A percentile compares a stretch with the other conserved stretches of the same genome.
These are phyloP conservation scores for Trypanosoma platydactyli DNA, from an alignment of 208 protist genomes.

Conservation along the genomic window DNA sequence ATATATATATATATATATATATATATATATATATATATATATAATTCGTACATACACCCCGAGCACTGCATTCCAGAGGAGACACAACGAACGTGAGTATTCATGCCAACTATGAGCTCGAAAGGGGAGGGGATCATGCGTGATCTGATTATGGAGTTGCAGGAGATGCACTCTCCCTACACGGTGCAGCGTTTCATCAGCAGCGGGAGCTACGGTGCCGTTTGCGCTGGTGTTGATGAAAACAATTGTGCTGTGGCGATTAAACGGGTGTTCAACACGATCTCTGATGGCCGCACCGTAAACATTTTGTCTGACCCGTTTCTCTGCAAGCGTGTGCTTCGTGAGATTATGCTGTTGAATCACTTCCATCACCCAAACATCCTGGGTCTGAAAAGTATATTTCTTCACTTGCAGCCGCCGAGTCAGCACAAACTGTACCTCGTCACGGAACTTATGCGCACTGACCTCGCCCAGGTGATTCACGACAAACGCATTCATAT, in stretches of 20 bases:
- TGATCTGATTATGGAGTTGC: slow-evolving; percentile 76
- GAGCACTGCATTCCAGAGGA: no score
- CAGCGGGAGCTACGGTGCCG: slow-evolving; percentile 88
- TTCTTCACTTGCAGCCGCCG: slow-evolving; percentile 83
- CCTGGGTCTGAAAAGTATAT: slow-evolving; percentile 93
- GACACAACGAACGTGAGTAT: neutral
- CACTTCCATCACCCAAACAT: slow-evolving; percentile 97
- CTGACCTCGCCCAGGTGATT: slow-evolving; percentile 93
- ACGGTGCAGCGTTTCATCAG: slow-evolving; percentile 81
- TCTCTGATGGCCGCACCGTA: slow-evolving; percentile 76
- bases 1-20: no score
- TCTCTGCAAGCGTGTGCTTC: slow-evolving; percentile 90
- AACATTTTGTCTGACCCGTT: slow-evolving; percentile 88
- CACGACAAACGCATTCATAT: slow-evolving; percentile 94
- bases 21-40: no score
- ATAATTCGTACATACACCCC: no score
- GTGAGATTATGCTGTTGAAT: slow-evolving; percentile 94
- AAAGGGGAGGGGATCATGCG: slow-evolving; percentile 73
- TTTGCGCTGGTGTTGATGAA: slow-evolving; percentile 77
- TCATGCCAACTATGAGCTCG: slow-evolving; percentile 25
- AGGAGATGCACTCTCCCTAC: slow-evolving; percentile 73
- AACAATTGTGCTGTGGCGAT: slow-evolving; percentile 73
- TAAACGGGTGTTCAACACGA: slow-evolving; percentile 87
- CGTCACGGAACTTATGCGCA: slow-evolving; percentile 96
- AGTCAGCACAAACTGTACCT: slow-evolving; percentile 95